phyloP scores from a whole-genome alignment of 1,284 basidiomycete genomes.

The Ceratorhiza oryzae-sativae region DNA sequence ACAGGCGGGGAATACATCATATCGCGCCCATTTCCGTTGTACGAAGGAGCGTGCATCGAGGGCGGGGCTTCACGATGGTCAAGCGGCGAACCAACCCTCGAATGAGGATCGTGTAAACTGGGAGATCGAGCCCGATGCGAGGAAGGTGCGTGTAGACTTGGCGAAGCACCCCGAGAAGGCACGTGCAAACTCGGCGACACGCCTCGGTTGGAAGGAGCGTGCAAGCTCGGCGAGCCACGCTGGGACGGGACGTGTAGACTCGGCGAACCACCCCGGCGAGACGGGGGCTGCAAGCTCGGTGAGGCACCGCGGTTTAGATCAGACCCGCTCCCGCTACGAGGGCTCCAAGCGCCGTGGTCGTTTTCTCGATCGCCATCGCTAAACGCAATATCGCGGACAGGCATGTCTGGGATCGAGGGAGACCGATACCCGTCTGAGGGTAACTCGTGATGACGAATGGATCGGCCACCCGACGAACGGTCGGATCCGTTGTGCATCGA shows the following conservation, averaged over 20 bases:
- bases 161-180: neutral
- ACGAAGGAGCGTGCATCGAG: neutral
- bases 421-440: slow-evolving; percentile 10
- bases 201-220: neutral
- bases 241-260: neutral
- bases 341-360: neutral
- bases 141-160: neutral
- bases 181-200: slow-evolving; percentile 6
- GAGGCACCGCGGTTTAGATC: neutral
- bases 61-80: neutral
- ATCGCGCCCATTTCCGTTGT: neutral
- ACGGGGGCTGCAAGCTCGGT: neutral
- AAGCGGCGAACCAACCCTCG: too few relatives aligned
- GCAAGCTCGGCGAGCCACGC: neutral
- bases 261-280: neutral
- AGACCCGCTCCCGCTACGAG: neutral
- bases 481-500: neutral
- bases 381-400: neutral
- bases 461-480: neutral
- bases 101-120: too few relatives aligned
- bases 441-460: neutral
- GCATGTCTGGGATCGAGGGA: slow-evolving; percentile 1
- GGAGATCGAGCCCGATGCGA: neutral
- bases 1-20: neutral
- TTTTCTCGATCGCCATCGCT: slow-evolving; percentile 24